Conservation (phyloP, 345 rosid genomes). For the Lumnitzera littorea region DNA sequence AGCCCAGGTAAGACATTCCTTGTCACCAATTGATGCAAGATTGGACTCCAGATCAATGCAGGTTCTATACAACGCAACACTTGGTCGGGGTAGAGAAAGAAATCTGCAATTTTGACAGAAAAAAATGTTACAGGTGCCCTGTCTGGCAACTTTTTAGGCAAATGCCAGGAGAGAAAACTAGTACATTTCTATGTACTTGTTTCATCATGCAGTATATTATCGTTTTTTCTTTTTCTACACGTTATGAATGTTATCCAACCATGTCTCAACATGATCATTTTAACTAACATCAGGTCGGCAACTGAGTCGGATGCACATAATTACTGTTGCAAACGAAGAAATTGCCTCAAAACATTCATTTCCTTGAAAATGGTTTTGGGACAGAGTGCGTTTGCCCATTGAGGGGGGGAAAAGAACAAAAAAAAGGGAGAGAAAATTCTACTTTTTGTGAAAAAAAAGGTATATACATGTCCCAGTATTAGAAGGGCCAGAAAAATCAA, state of each 20-base stretch:
- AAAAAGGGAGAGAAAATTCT: neutral
- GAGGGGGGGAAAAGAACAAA: too few species aligned
- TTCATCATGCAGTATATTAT: too few species aligned
- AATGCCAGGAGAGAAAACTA: too few species aligned
- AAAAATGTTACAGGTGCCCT: neutral
- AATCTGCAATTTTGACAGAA: constrained; percentile 41
- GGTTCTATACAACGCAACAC: constrained; percentile 45
- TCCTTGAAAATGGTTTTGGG: neutral
- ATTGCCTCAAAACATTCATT: constrained; percentile 6
- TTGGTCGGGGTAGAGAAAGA: constrained; percentile 71
- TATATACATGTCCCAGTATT: neutral
- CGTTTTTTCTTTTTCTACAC: neutral
- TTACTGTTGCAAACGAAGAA: constrained; percentile 2
- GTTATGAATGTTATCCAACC: neutral
- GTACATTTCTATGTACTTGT: too few species aligned
- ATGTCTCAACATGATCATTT: neutral
- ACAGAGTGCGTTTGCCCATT: constrained; percentile 1
- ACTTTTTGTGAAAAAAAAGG: too few species aligned
- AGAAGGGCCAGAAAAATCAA: constrained; percentile 3
- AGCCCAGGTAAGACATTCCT: constrained; percentile 44
- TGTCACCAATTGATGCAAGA: constrained; percentile 49
- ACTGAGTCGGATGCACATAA: neutral
- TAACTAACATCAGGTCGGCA: neutral
- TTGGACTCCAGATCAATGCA: constrained; percentile 80
- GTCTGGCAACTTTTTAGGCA: too few species aligned